Evolutionary conservation across 2,329 filamentous ascomycete species (phyloP), one percentile per base, ranked within the genome.

Genomic region (Lasiodiplodia theobromae): DNA sequence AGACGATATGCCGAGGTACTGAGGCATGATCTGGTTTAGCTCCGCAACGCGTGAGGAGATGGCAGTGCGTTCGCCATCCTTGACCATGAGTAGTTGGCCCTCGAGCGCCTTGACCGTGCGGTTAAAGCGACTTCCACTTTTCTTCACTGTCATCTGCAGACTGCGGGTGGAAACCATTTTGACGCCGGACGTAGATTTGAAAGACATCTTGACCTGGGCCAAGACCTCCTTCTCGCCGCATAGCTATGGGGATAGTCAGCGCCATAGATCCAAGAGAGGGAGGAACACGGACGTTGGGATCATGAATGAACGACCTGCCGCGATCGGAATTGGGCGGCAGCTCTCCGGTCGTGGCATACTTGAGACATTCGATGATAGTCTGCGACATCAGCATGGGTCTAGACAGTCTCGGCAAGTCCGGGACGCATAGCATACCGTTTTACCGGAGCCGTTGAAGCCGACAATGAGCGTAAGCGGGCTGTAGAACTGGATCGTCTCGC

Each of bases 321-420:
- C 90, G 92, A 83, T 87, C 89, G 77, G 91, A 94, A 83, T 97
- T 97, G 38, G 96, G 93, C 1, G 96, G 96, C 58, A 97, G 87
- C 75, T 96, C 92, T 68, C 96, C 96, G 8, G 94, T 97, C 21
- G 96, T 97, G 65, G 93, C 94, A 89, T 97, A 99, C 78, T 97
- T 97, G 76, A 99, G 91, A 78, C 94, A 97, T 81, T 99, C 96
- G 81, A 99, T 99, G 77, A 99, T 97, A 69, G 96, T 98, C 84
- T 87, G 69, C 51, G 44, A n/a, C 54, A 37, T n/a, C 71, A 56
- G 72, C 62, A 49, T 7, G 44, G 28, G 57, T 62, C 2, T 40
- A 12, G 28, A 21, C n/a, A 56, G 31, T 52, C 12, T 63, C 25
- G 60, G 44, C 18, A 28, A 7, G 25, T 6, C 60, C 34, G 21